Evolutionary conservation across 2,329 filamentous ascomycete species (phyloP).

Genomic region (Fragosphaeria purpurea): DNA sequence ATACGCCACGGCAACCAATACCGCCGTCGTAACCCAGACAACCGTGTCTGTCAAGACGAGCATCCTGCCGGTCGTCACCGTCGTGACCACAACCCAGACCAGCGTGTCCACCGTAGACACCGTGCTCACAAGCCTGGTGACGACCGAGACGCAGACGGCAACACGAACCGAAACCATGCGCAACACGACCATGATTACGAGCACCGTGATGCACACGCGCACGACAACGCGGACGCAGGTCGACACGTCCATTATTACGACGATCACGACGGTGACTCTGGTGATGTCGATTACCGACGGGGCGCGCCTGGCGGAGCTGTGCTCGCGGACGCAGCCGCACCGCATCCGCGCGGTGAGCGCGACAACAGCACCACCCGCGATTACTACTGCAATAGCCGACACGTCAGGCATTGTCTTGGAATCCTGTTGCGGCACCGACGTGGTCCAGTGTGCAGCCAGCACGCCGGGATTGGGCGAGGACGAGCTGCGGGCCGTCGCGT

Average conservation of each 20-base stretch:
- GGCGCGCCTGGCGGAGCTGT: not conserved
- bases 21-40: not conserved
- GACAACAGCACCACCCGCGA: too few relatives aligned
- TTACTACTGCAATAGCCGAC: not conserved
- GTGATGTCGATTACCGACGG: conserved; percentile 5
- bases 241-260: conserved; percentile 9
- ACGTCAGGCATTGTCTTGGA: not conserved
- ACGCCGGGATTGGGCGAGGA: not conserved
- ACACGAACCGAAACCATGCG: conserved; percentile 1
- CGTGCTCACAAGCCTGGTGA: not conserved
- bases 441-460: not conserved
- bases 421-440: not conserved
- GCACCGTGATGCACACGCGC: conserved; percentile 1
- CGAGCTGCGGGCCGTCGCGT: not conserved
- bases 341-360: not conserved
- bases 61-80: not conserved
- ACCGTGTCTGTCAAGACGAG: too few relatives aligned
- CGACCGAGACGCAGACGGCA: not conserved
- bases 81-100: not conserved
- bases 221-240: conserved; percentile 4
- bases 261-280: conserved; percentile 8
- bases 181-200: not conserved
- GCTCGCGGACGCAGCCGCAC: not conserved
- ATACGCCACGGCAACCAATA: conserved; percentile 1
- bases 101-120: not conserved